Evolutionary conservation across 192 early-diverging fungal species (phyloP).

Genomic region (Piromyces finnis): DNA sequence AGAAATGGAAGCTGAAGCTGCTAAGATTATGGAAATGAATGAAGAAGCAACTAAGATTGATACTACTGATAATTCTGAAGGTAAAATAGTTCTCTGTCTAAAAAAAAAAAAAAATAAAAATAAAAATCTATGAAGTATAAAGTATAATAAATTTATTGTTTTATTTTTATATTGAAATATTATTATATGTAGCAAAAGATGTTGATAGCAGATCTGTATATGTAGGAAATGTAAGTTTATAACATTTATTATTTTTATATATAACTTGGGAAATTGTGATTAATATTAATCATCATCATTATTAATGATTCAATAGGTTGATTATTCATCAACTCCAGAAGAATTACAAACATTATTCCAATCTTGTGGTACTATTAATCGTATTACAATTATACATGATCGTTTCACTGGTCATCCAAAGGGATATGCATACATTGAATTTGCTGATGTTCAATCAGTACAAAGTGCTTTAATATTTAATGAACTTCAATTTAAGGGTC

Average conservation of each 20-base stretch:
- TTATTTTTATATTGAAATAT: too few relatives aligned
- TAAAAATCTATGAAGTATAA: too few relatives aligned
- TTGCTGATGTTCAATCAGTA: constrained; percentile 66
- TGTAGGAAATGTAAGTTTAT: constrained; percentile 67
- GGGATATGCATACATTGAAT: constrained; percentile 92
- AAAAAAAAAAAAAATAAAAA: too few relatives aligned
- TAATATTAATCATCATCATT: not conserved
- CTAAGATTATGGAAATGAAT: constrained; percentile 31
- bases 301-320: constrained; percentile 27
- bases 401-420: constrained; percentile 82
- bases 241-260: too few relatives aligned
- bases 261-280: too few relatives aligned
- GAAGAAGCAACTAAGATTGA: constrained; percentile 21
- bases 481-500: constrained; percentile 74
- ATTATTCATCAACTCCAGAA: constrained; percentile 84
- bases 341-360: constrained; percentile 90
- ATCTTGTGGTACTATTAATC: constrained; percentile 86
- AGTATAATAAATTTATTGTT: too few relatives aligned
- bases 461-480: constrained; percentile 69
- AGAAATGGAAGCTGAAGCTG: constrained; percentile 72
- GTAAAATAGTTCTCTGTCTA: too few relatives aligned
- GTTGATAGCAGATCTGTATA: constrained; percentile 79
- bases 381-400: constrained; percentile 90
- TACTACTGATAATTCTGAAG: not conserved
- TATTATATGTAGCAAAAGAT: constrained; percentile 18